Base-by-base conservation (phyloP, 1,139 yeast species). In the Kodamaea suecica region DNA sequence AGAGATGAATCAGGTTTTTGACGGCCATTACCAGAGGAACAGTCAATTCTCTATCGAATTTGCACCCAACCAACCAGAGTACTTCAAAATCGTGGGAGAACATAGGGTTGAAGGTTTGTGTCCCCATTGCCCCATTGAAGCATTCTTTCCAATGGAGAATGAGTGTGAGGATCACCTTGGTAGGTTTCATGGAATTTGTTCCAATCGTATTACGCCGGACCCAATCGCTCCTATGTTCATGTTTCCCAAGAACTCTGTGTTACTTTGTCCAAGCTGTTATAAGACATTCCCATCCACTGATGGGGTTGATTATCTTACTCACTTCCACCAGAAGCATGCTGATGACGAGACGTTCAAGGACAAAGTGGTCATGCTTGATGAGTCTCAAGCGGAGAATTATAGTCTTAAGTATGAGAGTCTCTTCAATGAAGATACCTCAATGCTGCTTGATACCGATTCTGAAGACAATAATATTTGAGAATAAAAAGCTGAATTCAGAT, bases 41-140 rank as follows among this genome's bases (percentile, higher is more conserved):
- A 12, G 26, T 7, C 11, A n/a, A 5, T 23, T 23, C 26, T 23
- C 26, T 10, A 6, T 8, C 6, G 26, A 23, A 7, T 23, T 23
- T 23, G 26, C 26, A 23, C 11, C 26, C 26, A 23, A 7, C 13
- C 12, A 23, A 23, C 26, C 26, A 11, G 26, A 23, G 13, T 23
- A 23, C 13, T 10, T 23, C 6, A 23, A 7, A 12, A 7, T n/a
- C 5, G 5, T 10, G 13, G 26, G 13, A 7, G 13, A 23, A 10
- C 11, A 10, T 23, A 11, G 6, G 5, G 5, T 23, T 23, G 13
- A 7, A 7, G 23, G 26, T 8, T 23, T 23, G 13, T 23, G 26
- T 23, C 26, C 26, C n/a, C n/a, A 7, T n/a, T 23, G 26, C n/a
- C 6, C 13, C n/a, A 12, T 7, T 6, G 6, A 7, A 5, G 13